These are phyloP conservation scores for Metschnikowia lunata DNA, from an alignment of 805 yeast genomes.

Conservation along the genomic window DNA sequence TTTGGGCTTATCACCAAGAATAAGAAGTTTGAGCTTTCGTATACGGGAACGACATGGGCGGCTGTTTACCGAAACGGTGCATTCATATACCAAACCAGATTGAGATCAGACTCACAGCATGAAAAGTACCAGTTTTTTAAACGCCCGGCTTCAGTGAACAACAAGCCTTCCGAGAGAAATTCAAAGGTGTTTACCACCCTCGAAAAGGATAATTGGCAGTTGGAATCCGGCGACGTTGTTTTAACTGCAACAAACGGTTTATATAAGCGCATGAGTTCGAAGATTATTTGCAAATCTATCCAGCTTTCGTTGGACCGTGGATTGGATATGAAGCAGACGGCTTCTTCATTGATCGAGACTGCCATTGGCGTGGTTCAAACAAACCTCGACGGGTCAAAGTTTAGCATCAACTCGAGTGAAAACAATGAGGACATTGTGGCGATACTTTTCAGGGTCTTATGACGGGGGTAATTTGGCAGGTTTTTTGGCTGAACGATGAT, in stretches of 20 bases:
- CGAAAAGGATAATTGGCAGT: background rate
- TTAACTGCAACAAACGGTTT: conserved; percentile 3
- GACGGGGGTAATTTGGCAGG: background rate
- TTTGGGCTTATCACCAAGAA: background rate
- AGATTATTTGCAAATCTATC: background rate
- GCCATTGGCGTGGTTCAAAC: conserved; percentile 2
- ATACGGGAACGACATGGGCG: conserved; percentile 2
- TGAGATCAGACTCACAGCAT: background rate
- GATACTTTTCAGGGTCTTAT: background rate
- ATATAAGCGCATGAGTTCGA: background rate
- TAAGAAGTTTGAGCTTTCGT: background rate
- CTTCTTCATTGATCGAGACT: background rate
- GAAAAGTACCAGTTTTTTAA: background rate
- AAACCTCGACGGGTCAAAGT: background rate
- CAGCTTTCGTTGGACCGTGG: background rate
- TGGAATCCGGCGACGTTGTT: conserved; percentile 1
- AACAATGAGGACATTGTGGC: conserved; percentile 1
- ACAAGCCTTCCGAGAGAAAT: background rate
- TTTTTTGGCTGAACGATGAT: too few relatives aligned
- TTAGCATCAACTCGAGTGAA: background rate
- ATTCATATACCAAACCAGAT: background rate
- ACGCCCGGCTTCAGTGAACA: background rate
- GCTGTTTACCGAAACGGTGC: background rate
- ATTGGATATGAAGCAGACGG: background rate
- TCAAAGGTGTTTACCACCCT: background rate